phyloP scores from a whole-genome alignment of 805 yeast species.

The Zygotorulaspora sp. region DNA sequence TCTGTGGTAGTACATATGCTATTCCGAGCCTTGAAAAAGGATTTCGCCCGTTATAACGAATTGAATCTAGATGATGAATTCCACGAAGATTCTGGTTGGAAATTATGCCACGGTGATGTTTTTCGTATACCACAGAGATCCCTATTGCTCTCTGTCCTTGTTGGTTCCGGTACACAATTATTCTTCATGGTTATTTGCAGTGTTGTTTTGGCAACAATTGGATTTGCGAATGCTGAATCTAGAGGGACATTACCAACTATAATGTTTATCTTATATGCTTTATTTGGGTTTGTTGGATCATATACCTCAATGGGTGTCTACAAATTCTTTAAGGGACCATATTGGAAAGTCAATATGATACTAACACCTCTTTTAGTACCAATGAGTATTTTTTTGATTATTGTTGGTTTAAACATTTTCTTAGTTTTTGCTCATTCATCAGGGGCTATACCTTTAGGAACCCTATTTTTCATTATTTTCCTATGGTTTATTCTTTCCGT shows the following conservation, averaged over 20 bases:
- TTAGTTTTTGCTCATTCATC: conserved; percentile 74
- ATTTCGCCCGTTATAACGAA: conserved; percentile 84
- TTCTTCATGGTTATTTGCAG: conserved; percentile 71
- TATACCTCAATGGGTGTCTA: conserved; percentile 81
- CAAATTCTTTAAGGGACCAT: conserved; percentile 86
- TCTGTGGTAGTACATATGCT: conserved; percentile 74
- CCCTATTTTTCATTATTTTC: conserved; percentile 71
- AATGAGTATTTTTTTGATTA: conserved; percentile 58
- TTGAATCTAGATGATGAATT: conserved; percentile 81
- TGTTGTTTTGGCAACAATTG: conserved; percentile 77
- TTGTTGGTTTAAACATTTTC: conserved; percentile 75
- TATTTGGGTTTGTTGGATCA: conserved; percentile 79
- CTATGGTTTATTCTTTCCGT: conserved; percentile 85
- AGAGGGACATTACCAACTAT: conserved; percentile 91
- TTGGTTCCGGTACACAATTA: conserved; percentile 86
- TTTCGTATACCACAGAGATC: conserved; percentile 76
- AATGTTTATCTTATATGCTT: conserved; percentile 76
- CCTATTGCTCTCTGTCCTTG: conserved; percentile 68
- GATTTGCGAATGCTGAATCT: conserved; percentile 87
- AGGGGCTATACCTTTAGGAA: conserved; percentile 92
- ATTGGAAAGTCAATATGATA: conserved; percentile 81
- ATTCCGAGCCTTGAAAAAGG: conserved; percentile 73
- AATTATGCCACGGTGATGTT: conserved; percentile 89
- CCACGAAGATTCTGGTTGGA: conserved; percentile 96
- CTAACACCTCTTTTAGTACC: conserved; percentile 85